Percentiles rank a stretch among this genome's conserved stretches.
phyloP scores from a whole-genome alignment of 2,329 filamentous ascomycete genomes.

The Claviceps fusiformis region DNA sequence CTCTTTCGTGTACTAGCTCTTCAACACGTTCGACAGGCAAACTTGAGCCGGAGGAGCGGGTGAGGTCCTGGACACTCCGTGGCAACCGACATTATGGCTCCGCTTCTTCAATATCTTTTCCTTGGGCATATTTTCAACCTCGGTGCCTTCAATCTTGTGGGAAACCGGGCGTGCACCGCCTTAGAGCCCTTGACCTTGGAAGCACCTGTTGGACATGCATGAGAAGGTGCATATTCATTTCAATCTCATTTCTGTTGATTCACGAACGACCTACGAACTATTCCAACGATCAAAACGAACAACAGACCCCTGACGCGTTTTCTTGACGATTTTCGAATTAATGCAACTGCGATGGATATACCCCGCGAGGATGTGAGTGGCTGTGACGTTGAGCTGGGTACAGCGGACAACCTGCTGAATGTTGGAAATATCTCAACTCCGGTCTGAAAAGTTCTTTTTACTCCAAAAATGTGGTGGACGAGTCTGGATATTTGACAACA shows the following conservation, averaged over 20 bases:
- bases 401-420: conserved; percentile 1
- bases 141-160: not conserved
- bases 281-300: conserved; percentile 17
- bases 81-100: not conserved
- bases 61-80: not conserved
- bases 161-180: not conserved
- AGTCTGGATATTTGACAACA: not conserved
- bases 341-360: conserved; percentile 29
- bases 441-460: not conserved
- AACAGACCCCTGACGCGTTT: conserved; percentile 22
- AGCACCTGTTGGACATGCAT: conserved; percentile 5
- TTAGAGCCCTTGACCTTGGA: not conserved
- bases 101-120: not conserved
- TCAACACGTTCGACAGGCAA: not conserved
- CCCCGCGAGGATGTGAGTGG: conserved; percentile 25
- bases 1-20: not conserved
- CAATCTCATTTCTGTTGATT: conserved; percentile 18
- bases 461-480: not conserved
- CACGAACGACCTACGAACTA: conserved; percentile 18
- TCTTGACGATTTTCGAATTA: conserved; percentile 19
- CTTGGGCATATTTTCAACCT: not conserved
- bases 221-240: conserved; percentile 15
- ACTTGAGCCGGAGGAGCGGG: not conserved
- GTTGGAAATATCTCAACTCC: not conserved
- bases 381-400: conserved; percentile 20